phyloP scores from a whole-genome alignment of 352 stramenopile genomes.

The Aphanomyces cochlioides region DNA sequence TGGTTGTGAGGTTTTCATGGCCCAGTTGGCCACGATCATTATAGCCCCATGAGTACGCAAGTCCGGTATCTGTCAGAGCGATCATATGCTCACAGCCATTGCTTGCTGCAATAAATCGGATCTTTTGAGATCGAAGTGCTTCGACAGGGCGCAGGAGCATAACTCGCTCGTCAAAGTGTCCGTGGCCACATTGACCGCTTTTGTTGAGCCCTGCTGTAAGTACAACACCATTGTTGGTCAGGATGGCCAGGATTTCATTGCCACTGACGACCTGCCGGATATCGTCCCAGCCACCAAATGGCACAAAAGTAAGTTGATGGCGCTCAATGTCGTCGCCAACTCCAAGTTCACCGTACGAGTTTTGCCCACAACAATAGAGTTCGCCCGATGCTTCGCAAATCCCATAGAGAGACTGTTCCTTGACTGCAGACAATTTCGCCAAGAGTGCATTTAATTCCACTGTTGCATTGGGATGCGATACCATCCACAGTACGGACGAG shows the following conservation, averaged over 20 bases:
- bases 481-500: conserved; percentile 61
- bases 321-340: conserved; percentile 82
- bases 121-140: conserved; percentile 64
- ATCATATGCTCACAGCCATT: conserved; percentile 89
- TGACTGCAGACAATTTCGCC: conserved; percentile 65
- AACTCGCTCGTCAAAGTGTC: conserved; percentile 82
- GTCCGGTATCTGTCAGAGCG: conserved; percentile 67
- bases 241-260: conserved; percentile 74
- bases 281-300: conserved; percentile 77
- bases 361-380: conserved; percentile 84
- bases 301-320: conserved; percentile 70
- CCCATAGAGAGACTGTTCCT: conserved; percentile 83
- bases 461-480: conserved; percentile 46
- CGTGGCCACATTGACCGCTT: conserved; percentile 82
- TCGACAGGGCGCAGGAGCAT: conserved; percentile 79
- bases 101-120: conserved; percentile 80
- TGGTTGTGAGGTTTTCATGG: conserved; percentile 79
- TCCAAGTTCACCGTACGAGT: conserved; percentile 84
- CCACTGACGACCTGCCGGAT: conserved; percentile 79
- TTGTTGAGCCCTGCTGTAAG: conserved; percentile 85
- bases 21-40: conserved; percentile 84
- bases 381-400: conserved; percentile 81
- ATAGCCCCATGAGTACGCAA: conserved; percentile 85
- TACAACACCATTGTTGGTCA: conserved; percentile 78
- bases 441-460: conserved; percentile 59